These are phyloP conservation scores for Amylostereum areolatum DNA, from an alignment of 1,284 basidiomycete genomes.

Conservation along the genomic window DNA sequence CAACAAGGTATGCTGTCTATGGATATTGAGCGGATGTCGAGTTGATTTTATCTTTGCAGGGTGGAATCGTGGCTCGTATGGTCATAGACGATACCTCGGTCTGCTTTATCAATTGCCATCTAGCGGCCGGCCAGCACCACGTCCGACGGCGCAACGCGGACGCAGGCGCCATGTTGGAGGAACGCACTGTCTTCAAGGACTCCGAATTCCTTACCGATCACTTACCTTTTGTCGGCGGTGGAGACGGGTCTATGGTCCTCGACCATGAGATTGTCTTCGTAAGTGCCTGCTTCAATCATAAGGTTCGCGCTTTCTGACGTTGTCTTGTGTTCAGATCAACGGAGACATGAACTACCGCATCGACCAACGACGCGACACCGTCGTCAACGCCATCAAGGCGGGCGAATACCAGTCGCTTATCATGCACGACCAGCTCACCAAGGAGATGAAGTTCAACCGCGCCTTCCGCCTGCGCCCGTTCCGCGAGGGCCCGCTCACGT, in stretches of 20 bases:
- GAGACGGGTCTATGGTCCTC: conserved; percentile 89
- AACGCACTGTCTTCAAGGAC: conserved; percentile 64
- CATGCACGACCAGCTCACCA: conserved; percentile 83
- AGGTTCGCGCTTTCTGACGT: not conserved
- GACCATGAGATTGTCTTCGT: conserved; percentile 95
- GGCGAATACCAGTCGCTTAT: conserved; percentile 64
- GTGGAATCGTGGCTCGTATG: conserved; percentile 87
- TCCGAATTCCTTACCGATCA: conserved; percentile 36
- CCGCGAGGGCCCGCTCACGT: conserved; percentile 75
- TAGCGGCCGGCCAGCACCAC: conserved; percentile 89
- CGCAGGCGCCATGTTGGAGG: conserved; percentile 80
- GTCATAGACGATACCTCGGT: conserved; percentile 88
- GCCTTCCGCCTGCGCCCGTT: conserved; percentile 83
- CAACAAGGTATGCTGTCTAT: conserved; percentile 70
- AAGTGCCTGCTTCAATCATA: conserved; percentile 27
- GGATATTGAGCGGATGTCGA: not conserved
- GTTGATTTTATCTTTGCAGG: conserved; percentile 39
- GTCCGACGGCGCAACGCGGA: conserved; percentile 83
- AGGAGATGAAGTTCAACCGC: conserved; percentile 84
- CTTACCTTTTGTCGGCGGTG: conserved; percentile 79
- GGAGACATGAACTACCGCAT: conserved; percentile 94
- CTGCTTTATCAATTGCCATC: conserved; percentile 94
- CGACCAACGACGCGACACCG: conserved; percentile 81
- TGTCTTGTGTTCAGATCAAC: conserved; percentile 42
- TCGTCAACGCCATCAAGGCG: conserved; percentile 61